A percentile compares a stretch with the other conserved stretches of the same genome.
These are phyloP conservation scores for Didymellaceae sp. DNA, from an alignment of 2,329 filamentous ascomycete species.

Conservation along the genomic window DNA sequence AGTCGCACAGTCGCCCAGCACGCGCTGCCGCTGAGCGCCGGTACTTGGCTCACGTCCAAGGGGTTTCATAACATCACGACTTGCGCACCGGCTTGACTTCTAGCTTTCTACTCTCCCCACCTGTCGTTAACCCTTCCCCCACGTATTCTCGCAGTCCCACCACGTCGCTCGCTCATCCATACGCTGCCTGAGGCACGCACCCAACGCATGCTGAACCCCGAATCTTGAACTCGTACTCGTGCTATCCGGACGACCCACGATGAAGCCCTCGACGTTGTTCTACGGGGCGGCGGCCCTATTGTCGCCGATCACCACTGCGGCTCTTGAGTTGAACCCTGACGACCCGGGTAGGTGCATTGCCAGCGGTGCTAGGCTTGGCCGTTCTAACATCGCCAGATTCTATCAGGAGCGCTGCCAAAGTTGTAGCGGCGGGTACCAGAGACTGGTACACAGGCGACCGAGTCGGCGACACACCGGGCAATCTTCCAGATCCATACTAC, in stretches of 20 bases:
- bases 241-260: slow-evolving; percentile 20
- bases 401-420: slow-evolving; percentile 65
- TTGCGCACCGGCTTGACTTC: slow-evolving; percentile 8
- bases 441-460: slow-evolving; percentile 69
- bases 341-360: slow-evolving; percentile 23
- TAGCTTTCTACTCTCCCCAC: slow-evolving; percentile 3
- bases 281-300: slow-evolving; percentile 24
- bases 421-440: slow-evolving; percentile 67
- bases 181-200: slow-evolving; percentile 13
- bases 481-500: slow-evolving; percentile 54
- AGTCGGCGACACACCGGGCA: slow-evolving; percentile 63
- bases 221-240: slow-evolving; percentile 1
- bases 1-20: slow-evolving; percentile 27
- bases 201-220: slow-evolving; percentile 15
- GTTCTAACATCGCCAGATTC: slow-evolving; percentile 56
- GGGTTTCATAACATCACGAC: slow-evolving; percentile 27
- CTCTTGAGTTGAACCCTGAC: slow-evolving; percentile 28
- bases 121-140: slow-evolving; percentile 4
- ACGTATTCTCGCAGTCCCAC: not conserved
- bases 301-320: slow-evolving; percentile 22
- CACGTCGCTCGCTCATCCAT: slow-evolving; percentile 21
- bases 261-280: slow-evolving; percentile 28
- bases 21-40: slow-evolving; percentile 25
- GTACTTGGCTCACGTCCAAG: slow-evolving; percentile 25
- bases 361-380: not conserved